Conservation (phyloP, 23 red algal species). For the Cyanidium caldarium region DNA sequence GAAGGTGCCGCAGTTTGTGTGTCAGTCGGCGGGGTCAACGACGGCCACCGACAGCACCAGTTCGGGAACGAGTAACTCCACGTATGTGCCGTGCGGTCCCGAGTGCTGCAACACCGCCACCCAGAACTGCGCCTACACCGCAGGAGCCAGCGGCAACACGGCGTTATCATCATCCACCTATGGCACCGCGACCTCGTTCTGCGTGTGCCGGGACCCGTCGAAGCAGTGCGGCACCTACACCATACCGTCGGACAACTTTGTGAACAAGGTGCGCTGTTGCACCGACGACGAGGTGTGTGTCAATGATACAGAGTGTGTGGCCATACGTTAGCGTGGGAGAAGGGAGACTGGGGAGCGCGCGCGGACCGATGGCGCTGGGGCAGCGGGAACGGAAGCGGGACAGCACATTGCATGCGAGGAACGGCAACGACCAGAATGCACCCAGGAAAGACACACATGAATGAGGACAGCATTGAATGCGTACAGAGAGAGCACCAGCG, state of each 20-base stretch:
- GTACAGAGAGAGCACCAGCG: too few species aligned
- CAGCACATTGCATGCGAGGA: too few species aligned
- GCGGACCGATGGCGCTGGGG: too few species aligned
- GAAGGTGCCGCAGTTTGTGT: not conserved
- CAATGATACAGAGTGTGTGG: too few species aligned
- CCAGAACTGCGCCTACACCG: not conserved
- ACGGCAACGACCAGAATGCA: too few species aligned
- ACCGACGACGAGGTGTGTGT: not conserved
- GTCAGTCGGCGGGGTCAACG: not conserved
- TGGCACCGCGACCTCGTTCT: not conserved
- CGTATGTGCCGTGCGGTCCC: not conserved
- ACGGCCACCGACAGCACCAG: not conserved
- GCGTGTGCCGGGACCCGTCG: not conserved
- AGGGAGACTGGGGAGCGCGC: too few species aligned
- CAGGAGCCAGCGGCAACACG: not conserved
- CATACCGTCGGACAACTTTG: not conserved
- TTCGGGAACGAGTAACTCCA: conserved; percentile 4
- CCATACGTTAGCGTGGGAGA: too few species aligned
- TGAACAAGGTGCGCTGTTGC: conserved; percentile 6
- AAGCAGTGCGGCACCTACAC: conserved; percentile 2
- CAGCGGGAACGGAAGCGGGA: too few species aligned
- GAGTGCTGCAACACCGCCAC: conserved; percentile 7
- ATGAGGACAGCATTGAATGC: too few species aligned
- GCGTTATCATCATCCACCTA: not conserved
- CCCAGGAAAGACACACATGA: too few species aligned